Evolutionary conservation across 352 stramenopile species (phyloP).

Genomic region (Phytophthora melonis): DNA sequence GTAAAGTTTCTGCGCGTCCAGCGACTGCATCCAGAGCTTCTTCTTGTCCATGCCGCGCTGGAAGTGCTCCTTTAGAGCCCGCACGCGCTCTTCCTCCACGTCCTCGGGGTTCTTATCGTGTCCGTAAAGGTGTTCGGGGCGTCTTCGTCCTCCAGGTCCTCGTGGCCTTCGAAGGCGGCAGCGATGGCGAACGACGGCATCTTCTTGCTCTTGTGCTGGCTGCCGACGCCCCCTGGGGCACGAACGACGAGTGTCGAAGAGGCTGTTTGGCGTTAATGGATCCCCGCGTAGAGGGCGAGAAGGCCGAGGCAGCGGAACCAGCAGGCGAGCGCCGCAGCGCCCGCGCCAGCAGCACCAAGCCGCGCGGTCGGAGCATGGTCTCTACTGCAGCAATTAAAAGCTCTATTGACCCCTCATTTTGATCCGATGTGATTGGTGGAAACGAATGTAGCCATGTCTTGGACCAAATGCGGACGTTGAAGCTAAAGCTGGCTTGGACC

Average conservation of each 20-base stretch:
- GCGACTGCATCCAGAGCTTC: slow-evolving; percentile 66
- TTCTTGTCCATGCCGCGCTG: slow-evolving; percentile 71
- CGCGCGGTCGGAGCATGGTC: slow-evolving; percentile 29
- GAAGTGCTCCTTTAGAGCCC: slow-evolving; percentile 52
- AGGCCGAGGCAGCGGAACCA: not conserved
- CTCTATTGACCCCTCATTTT: slow-evolving; percentile 22
- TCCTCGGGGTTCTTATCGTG: slow-evolving; percentile 25
- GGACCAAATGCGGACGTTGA: slow-evolving; percentile 1
- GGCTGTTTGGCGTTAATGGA: not conserved
- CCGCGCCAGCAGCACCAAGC: slow-evolving; percentile 30
- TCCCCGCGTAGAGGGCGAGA: not conserved
- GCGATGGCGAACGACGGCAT: slow-evolving; percentile 63
- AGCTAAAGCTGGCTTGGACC: not conserved
- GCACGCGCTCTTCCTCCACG: slow-evolving; percentile 30
- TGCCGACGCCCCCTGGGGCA: slow-evolving; percentile 3
- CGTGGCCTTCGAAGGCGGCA: slow-evolving; percentile 63
- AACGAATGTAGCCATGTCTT: slow-evolving; percentile 7
- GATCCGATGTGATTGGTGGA: slow-evolving; percentile 3
- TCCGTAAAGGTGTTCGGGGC: slow-evolving; percentile 27
- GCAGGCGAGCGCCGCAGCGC: slow-evolving; percentile 19
- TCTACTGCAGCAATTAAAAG: not conserved
- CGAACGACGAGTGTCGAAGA: slow-evolving; percentile 30
- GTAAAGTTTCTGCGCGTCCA: slow-evolving; percentile 49
- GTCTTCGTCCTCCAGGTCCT: slow-evolving; percentile 49
- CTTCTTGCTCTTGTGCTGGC: slow-evolving; percentile 21